Evolutionary conservation across 495 filamentous ascomycete genomes (phyloP), one percentile per base, ranked within the genome.

Genomic region (Terfezia claveryi): DNA sequence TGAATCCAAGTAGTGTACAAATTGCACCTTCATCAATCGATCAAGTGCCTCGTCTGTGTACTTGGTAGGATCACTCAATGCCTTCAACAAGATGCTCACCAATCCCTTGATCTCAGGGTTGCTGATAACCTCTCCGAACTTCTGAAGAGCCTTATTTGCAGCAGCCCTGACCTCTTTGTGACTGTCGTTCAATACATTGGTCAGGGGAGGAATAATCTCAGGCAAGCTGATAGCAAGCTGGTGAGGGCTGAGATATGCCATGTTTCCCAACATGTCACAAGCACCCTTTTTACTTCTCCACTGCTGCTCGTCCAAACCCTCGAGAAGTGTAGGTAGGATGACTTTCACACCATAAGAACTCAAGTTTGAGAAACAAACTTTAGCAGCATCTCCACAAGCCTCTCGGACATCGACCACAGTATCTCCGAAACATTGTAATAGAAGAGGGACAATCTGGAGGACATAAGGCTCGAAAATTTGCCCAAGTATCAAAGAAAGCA

Each of bases 201-300:
- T 96, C 55, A 96, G 73, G 8, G 92, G 89, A 23, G 91, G 91
- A 59, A 98, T 98, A 57, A 98, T 98, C 53, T 89, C 86, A 0
- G 91, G 92, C 58, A 98, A 69, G 63, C 87, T 95, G 54, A 82
- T 75, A 1, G 91, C 87, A 14, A 98, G 74, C 64, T 96, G 91
- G 55, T 95, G 80, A 7, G 91, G 91, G 62, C 94, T 88, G 16
- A 98, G 76, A 65, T 98, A 96, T 10, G 91, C 92, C 89, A 96
- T 96, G 55, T 89, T 89, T 63, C 91, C 91, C 17, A 98, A 76
- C 10, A 92, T 76, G 62, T 98, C 91, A 61, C 91, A 96, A 54
- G 91, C 91, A 59, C 91, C 91, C 69, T 94, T 95, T 66, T 98
- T 95, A 70, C 85, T 94, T 61, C 91, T 80, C 91, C 91, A 98